Evolutionary conservation across 23 red algal species (phyloP), one percentile per base, ranked within the genome.

Genomic region (Gracilaria domingensis): DNA sequence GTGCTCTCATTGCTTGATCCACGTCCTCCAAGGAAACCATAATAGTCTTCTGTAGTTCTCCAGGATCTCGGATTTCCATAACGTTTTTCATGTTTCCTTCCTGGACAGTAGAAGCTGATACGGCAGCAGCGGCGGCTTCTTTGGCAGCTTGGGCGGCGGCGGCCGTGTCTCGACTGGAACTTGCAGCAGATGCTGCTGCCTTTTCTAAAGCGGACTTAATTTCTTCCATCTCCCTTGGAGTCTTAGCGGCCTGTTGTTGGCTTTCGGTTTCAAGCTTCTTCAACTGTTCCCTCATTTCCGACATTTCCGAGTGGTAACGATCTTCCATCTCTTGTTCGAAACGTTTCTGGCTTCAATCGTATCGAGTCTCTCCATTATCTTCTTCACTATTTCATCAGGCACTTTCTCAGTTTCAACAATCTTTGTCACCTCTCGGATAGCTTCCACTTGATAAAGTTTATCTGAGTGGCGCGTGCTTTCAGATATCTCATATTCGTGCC

Each of bases 21-120:
- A 95, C 93, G 18, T 95, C 93, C 21, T 95, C 83, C 40, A 95
- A 57, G 7, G 77, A 88, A 1, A 95, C 79, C 20, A 87, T 26
- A 47, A 95, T 75, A 11, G 75, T 88, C 75, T 89, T 88, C 26
- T 87, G 64, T 20, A 95, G 73, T 53, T 55, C 65, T n/a, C 66
- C 67, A 32, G 84, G 82, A 53, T 93, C 91, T 34, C 24, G 47
- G 76, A 93, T 79, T 55, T 82, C 79, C 56, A 93, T 57, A 8
- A 77, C 12, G 53, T 77, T 77, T 36, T 42, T 62, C n/a, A 61
- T 16, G 35, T 55, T 77, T 42, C 73, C 67, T 12, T 50, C 50
- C n/a, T 50, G 30, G 2, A 72, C 65, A 34, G 59, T 75, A 18
- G 75, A 84, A 8, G 50, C 84, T 59, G 78, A 35, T 28, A 58